Evolutionary conservation across 164 flowering plant species (phyloP).

Genomic region (Vitis amurensis): DNA sequence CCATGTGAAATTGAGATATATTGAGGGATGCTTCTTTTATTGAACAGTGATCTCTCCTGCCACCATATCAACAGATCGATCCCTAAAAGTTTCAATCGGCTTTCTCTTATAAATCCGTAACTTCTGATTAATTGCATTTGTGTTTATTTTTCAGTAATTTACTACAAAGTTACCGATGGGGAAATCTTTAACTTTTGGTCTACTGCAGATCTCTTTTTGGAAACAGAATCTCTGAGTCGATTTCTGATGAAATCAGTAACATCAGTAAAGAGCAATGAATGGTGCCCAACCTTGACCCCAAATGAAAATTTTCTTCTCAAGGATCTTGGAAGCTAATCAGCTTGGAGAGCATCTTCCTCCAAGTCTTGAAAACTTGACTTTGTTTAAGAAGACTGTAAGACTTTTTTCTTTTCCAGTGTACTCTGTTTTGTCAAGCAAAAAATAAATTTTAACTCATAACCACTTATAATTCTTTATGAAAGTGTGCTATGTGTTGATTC

Average conservation of each 20-base stretch:
- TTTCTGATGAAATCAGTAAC: slow-evolving; percentile 53
- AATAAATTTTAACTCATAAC: no score
- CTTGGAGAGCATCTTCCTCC: slow-evolving; percentile 38
- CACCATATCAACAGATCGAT: no score
- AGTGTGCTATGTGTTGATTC: background rate
- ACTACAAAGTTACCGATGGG: background rate
- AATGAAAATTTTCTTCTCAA: slow-evolving; percentile 15
- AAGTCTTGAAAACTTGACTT: slow-evolving; percentile 48
- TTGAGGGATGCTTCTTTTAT: no score
- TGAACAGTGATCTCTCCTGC: background rate
- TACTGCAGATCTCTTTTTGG: slow-evolving; percentile 56
- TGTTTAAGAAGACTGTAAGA: slow-evolving; percentile 57
- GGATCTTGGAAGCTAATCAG: slow-evolving; percentile 56
- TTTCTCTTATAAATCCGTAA: slow-evolving; percentile 20
- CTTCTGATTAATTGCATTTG: slow-evolving; percentile 13
- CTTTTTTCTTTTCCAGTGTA: no score
- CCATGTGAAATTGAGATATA: no score
- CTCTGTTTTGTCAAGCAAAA: no score
- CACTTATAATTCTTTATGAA: no score
- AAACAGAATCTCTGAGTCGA: slow-evolving; percentile 60
- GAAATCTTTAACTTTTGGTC: background rate
- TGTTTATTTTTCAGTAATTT: background rate
- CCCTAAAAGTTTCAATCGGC: no score
- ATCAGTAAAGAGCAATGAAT: slow-evolving; percentile 20
- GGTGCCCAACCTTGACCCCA: background rate